These are phyloP conservation scores for Plasmodium berghei DNA, from an alignment of 169 alveolate genomes.

Conservation along the genomic window DNA sequence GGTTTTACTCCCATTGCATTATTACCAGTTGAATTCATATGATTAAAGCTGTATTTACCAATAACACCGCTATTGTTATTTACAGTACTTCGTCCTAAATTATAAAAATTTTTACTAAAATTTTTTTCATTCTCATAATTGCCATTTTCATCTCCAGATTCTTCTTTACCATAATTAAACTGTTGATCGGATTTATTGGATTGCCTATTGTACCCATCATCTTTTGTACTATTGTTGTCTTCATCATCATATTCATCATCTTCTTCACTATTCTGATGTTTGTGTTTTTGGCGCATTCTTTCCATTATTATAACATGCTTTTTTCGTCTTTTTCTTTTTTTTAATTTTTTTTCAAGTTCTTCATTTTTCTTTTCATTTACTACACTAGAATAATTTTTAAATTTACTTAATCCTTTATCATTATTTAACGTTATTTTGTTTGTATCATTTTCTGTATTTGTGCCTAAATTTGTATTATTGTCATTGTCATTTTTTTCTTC, in stretches of 20 bases:
- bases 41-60: not conserved
- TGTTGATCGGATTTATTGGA: slow-evolving; percentile 10
- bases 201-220: slow-evolving; percentile 40
- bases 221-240: slow-evolving; percentile 20
- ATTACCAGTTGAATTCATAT: slow-evolving; percentile 19
- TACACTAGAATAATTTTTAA: slow-evolving; percentile 72
- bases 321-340: slow-evolving; percentile 57
- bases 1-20: slow-evolving; percentile 54
- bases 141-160: slow-evolving; percentile 17
- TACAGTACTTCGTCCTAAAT: slow-evolving; percentile 6
- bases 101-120: slow-evolving; percentile 10
- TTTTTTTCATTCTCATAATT: slow-evolving; percentile 16
- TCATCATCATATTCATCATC: slow-evolving; percentile 29
- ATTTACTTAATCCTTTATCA: slow-evolving; percentile 32
- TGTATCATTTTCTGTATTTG: slow-evolving; percentile 21
- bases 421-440: slow-evolving; percentile 14
- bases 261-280: slow-evolving; percentile 7
- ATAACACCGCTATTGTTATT: not conserved
- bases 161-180: slow-evolving; percentile 27
- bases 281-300: slow-evolving; percentile 36
- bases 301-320: slow-evolving; percentile 72
- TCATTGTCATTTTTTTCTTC: slow-evolving; percentile 19
- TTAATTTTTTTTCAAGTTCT: slow-evolving; percentile 61
- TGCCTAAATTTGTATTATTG: slow-evolving; percentile 5
- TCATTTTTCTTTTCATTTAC: slow-evolving; percentile 75